Base-by-base conservation (phyloP, 371 early-diverging fungal genomes). In the Choanephora cucurbitarum region DNA sequence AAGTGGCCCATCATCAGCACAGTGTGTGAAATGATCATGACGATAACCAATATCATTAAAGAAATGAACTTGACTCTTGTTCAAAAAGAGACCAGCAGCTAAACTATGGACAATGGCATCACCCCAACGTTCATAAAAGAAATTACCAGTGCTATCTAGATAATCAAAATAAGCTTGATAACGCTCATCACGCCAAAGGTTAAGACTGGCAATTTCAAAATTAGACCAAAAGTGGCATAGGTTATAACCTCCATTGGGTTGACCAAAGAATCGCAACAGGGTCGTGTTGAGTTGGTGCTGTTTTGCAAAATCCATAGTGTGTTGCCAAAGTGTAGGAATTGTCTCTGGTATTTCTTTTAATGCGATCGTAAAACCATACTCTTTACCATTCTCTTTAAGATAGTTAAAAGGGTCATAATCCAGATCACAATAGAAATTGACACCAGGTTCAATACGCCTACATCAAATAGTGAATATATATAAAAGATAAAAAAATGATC, bases 101-200 rank as follows among this genome's bases (percentile, higher is more conserved):
- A 98, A 67, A n/a, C 92, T 91, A 59, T 96, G 97, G 1, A 97
- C 87, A 17, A 96, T 96, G 13, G 97, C 98, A 79, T 97, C 97
- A 11, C 97, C 97, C 97, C 97, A 97, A 23, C 93, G 76, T 64
- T 97, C 98, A 65, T 96, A 96, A 64, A 89, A 97, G 65, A 97
- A 97, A 28, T 88, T 94, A 7, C 93, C 93, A 5, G 84, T 72
- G 31, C 67, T 58, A 62, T 97, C 97, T 28, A 97, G 76, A 49
- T 81, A 84, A 45, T 89, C 73, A 57, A 97, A 95, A 64, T 89
- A 94, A 33, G 60, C 58, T 52, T 74, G 74, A 69, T 96, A 96
- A 21, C 71, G 74, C 32, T 83, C 59, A 49, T 78, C 77, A 55
- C 93, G 79, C 67, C 85, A 93, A 49, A 95, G 80, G 19, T 88